Evolutionary conservation across 495 filamentous ascomycete species (phyloP).

Genomic region (Rhizodiscina lignyota): DNA sequence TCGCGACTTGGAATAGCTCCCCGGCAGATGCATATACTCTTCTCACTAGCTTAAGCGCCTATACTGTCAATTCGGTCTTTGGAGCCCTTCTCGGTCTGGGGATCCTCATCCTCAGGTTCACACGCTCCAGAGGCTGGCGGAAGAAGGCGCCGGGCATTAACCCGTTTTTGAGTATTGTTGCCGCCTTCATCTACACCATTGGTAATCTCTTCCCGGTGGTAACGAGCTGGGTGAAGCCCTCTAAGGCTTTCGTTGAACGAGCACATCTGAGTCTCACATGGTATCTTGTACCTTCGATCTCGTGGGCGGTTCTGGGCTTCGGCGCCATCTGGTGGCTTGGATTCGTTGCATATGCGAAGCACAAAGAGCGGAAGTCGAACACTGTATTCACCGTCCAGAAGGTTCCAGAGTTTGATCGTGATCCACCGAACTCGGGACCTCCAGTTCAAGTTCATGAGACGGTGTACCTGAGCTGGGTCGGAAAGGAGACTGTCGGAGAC

Average conservation of each 20-base stretch:
- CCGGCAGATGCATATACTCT: conserved; percentile 5
- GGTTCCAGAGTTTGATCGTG: conserved; percentile 4
- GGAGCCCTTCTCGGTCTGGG: conserved; percentile 2
- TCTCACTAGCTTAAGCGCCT: conserved; percentile 2
- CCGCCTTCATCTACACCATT: conserved; percentile 5
- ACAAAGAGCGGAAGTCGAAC: background rate
- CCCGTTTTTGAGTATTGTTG: conserved; percentile 2
- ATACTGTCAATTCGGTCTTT: conserved; percentile 1
- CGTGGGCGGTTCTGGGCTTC: background rate
- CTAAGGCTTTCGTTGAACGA: background rate
- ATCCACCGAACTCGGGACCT: conserved; percentile 1
- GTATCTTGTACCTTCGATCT: conserved; percentile 2
- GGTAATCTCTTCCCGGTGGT: conserved; percentile 4
- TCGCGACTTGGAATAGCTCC: background rate
- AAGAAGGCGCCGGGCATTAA: conserved; percentile 1
- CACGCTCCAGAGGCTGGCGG: background rate
- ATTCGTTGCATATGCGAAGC: conserved; percentile 1
- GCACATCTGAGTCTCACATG: background rate
- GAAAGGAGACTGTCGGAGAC: conserved; percentile 1
- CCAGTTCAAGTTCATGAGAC: conserved; percentile 5
- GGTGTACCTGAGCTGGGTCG: conserved; percentile 6
- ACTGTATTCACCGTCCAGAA: conserved; percentile 2
- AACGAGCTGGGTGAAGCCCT: conserved; percentile 6
- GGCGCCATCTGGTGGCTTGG: conserved; percentile 4
- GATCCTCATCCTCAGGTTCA: conserved; percentile 7